Evolutionary conservation across 2,329 filamentous ascomycete genomes (phyloP).

Genomic region (Aspergillus chevalieri): DNA sequence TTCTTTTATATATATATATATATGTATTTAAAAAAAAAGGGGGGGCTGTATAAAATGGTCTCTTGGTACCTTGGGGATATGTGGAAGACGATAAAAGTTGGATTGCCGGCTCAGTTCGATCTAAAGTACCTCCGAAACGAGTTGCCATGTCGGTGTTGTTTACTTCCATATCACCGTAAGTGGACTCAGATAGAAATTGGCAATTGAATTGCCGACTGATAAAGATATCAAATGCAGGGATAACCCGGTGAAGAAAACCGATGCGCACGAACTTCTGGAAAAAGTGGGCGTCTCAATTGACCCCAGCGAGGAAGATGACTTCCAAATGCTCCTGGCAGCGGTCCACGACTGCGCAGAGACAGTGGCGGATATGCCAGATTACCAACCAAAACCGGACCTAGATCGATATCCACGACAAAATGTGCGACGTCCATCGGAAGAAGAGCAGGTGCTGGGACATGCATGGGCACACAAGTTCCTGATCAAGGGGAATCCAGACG

Average conservation of each 20-base stretch:
- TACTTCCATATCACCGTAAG: constrained; percentile 23
- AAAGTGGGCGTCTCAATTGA: constrained; percentile 35
- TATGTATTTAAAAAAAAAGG: too few species aligned
- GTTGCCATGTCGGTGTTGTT: constrained; percentile 22
- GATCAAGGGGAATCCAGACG: constrained; percentile 32
- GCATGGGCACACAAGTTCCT: constrained; percentile 49
- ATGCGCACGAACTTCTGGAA: constrained; percentile 32
- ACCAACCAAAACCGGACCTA: constrained; percentile 39
- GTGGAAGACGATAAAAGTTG: too few species aligned
- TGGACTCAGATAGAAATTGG: background rate
- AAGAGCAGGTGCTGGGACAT: constrained; percentile 43
- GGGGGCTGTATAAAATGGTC: background rate
- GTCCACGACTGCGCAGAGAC: constrained; percentile 48
- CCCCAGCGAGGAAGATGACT: constrained; percentile 38
- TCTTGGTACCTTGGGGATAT: too few species aligned
- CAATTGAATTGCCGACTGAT: background rate
- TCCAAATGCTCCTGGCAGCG: constrained; percentile 45
- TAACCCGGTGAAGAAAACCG: constrained; percentile 39
- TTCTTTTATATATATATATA: background rate
- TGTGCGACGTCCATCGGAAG: constrained; percentile 32
- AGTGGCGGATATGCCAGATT: constrained; percentile 43
- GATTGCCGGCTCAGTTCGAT: background rate
- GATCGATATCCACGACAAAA: constrained; percentile 42
- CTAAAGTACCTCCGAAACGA: background rate
- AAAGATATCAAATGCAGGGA: constrained; percentile 5